Evolutionary conservation across 345 rosid genomes (phyloP), one percentile per base, ranked within the genome.

Genomic region (Populus euphratica): DNA sequence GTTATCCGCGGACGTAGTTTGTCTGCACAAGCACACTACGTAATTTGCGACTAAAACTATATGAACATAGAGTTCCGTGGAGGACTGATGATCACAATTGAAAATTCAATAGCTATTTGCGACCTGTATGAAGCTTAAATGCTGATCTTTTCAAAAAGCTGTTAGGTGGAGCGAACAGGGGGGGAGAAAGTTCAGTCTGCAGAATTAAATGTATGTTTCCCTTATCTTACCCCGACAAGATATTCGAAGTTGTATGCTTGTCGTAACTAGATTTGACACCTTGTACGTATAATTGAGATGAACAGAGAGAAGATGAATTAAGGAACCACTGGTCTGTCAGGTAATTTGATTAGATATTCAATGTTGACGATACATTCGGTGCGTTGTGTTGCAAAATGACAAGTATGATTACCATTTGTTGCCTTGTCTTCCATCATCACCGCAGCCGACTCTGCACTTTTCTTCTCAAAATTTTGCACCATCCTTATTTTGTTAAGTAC

Each of bases 361-460:
- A 20, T 2, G 61, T 17, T 20, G 61, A 6, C 20, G 25, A 20
- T 52, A 6, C 61, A n/a, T 52, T 18, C 18, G 61, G 25, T 52
- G 9, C 61, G 10, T 52, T 20, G 23, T 20, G 61, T 52, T 52
- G 7, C 61, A 52, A 52, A 52, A 52, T 20, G 23, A 52, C 61
- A 52, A 20, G 61, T 16, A 38, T 38, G 39, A 5, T 38, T 38
- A 38, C 39, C 39, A 38, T 38, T 38, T 6, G 39, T 5, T 38
- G 39, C 39, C 39, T 5, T 38, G 39, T 38, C 39, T 38, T 38
- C 39, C 39, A 38, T 38, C 39, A 38, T 38, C 39, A 38, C 39
- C 39, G 6, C 8, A 38, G 8, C 39, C 8, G 39, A 38, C 44
- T 86, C 89, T 61, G 92, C 36, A 33, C 36, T 33, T 33, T 33